These are phyloP conservation scores for Fusarium zealandicum DNA, from an alignment of 2,329 filamentous ascomycete genomes.

Conservation along the genomic window DNA sequence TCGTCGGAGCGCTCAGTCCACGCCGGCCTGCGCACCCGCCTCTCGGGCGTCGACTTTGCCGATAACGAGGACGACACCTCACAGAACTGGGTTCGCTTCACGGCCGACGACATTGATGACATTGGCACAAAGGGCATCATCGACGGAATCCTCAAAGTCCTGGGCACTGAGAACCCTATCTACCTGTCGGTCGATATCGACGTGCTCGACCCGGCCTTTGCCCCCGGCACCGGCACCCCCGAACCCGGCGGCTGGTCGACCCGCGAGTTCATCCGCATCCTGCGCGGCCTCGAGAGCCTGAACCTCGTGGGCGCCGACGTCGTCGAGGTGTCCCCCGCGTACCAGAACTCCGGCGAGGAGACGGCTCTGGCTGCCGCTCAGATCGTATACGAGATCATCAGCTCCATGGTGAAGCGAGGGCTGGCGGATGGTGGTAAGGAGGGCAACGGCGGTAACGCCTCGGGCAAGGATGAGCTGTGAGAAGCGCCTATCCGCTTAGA, in stretches of 20 bases:
- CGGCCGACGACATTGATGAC: slow-evolving; percentile 86
- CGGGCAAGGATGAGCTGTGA: slow-evolving; percentile 49
- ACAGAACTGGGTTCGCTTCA: slow-evolving; percentile 82
- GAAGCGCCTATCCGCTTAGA: neutral
- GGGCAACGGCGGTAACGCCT: slow-evolving; percentile 32
- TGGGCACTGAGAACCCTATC: slow-evolving; percentile 79
- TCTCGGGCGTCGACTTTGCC: slow-evolving; percentile 69
- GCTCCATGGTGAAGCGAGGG: slow-evolving; percentile 70
- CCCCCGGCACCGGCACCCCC: slow-evolving; percentile 83
- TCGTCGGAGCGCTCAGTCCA: slow-evolving; percentile 78
- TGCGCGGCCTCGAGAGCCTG: slow-evolving; percentile 80
- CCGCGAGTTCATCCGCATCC: slow-evolving; percentile 82
- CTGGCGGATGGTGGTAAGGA: slow-evolving; percentile 49
- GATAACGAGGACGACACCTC: slow-evolving; percentile 76
- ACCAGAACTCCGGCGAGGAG: slow-evolving; percentile 80
- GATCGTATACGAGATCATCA: slow-evolving; percentile 86
- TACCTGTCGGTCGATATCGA: slow-evolving; percentile 86
- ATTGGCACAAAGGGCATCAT: slow-evolving; percentile 76
- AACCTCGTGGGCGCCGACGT: slow-evolving; percentile 91
- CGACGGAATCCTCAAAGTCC: slow-evolving; percentile 70
- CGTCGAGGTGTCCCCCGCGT: slow-evolving; percentile 84
- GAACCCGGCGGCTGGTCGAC: slow-evolving; percentile 93
- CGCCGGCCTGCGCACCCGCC: slow-evolving; percentile 80
- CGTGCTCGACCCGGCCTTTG: slow-evolving; percentile 74
- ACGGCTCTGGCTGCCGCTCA: slow-evolving; percentile 85